A percentile compares a stretch with the other conserved stretches of the same genome.
Evolutionary conservation across 352 stramenopile genomes (phyloP).

Genomic region (Globisporangium irregulare): DNA sequence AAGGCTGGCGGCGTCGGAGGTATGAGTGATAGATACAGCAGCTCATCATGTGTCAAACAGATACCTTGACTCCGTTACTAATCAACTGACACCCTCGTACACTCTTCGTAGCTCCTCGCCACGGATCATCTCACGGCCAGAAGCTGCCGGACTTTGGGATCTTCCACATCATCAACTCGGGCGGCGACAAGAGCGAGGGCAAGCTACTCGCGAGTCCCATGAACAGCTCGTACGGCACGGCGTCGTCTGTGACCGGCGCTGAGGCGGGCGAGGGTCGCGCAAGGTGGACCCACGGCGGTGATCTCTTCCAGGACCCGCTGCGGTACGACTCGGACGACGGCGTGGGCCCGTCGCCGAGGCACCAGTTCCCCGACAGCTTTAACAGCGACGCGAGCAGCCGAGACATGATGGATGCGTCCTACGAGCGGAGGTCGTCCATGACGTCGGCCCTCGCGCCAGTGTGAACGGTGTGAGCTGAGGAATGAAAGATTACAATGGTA

Average conservation of each 20-base stretch:
- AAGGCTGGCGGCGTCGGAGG: conserved; percentile 78
- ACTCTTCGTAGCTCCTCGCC: conserved; percentile 38
- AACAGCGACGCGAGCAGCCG: conserved; percentile 61
- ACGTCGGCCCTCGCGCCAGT: conserved; percentile 21
- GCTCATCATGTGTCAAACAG: no score
- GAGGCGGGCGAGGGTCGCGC: conserved; percentile 33
- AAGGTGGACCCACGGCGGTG: conserved; percentile 76
- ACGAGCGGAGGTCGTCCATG: conserved; percentile 20
- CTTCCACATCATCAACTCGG: conserved; percentile 85
- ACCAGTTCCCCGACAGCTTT: conserved; percentile 59
- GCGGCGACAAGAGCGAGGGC: conserved; percentile 23
- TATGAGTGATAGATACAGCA: conserved; percentile 15
- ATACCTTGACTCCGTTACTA: background rate
- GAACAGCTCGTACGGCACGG: conserved; percentile 52
- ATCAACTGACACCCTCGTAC: background rate
- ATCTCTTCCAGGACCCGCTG: conserved; percentile 79
- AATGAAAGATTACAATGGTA: conserved; percentile 5
- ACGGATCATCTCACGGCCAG: conserved; percentile 42
- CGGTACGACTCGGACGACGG: conserved; percentile 85
- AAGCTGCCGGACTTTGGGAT: conserved; percentile 84
- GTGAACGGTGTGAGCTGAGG: no score
- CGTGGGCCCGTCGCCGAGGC: conserved; percentile 40
- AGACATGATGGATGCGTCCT: conserved; percentile 21
- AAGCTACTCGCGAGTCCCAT: conserved; percentile 68
- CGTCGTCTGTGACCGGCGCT: conserved; percentile 32